These are phyloP conservation scores for Vaccinium myrtillus DNA, from an alignment of 148 eudicot species.

Conservation along the genomic window DNA sequence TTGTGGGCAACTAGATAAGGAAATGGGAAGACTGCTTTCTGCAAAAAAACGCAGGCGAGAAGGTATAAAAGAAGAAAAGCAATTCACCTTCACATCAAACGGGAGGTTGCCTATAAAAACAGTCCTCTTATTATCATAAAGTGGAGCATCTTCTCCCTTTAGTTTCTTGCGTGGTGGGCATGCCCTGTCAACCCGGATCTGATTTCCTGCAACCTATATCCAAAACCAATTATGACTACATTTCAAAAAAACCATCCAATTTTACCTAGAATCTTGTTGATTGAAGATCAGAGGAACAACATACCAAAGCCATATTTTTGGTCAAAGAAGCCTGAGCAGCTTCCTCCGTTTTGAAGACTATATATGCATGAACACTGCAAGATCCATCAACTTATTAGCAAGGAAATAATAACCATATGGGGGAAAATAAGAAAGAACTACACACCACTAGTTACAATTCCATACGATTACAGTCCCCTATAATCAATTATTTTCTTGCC, in stretches of 20 bases:
- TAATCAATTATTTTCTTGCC: neutral
- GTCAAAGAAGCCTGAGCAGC: constrained; percentile 84
- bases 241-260: neutral
- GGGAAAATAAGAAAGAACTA: neutral
- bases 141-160: constrained; percentile 66
- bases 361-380: constrained; percentile 86
- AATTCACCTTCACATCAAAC: constrained; percentile 88
- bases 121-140: constrained; percentile 80
- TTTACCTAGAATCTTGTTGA: neutral
- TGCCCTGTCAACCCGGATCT: constrained; percentile 93
- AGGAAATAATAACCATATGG: neutral
- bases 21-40: neutral
- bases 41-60: neutral
- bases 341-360: constrained; percentile 80
- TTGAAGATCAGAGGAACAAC: constrained; percentile 16
- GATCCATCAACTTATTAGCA: neutral
- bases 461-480: no score
- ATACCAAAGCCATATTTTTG: constrained; percentile 92
- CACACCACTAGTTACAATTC: neutral
- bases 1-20: neutral
- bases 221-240: neutral
- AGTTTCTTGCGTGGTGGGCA: constrained; percentile 98
- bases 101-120: constrained; percentile 91
- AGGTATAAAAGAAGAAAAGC: neutral
- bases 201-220: constrained; percentile 81